A percentile compares a stretch with the other conserved stretches of the same genome.
These are phyloP conservation scores for Mortierella sp. DNA, from an alignment of 371 early-diverging fungal species.

Conservation along the genomic window DNA sequence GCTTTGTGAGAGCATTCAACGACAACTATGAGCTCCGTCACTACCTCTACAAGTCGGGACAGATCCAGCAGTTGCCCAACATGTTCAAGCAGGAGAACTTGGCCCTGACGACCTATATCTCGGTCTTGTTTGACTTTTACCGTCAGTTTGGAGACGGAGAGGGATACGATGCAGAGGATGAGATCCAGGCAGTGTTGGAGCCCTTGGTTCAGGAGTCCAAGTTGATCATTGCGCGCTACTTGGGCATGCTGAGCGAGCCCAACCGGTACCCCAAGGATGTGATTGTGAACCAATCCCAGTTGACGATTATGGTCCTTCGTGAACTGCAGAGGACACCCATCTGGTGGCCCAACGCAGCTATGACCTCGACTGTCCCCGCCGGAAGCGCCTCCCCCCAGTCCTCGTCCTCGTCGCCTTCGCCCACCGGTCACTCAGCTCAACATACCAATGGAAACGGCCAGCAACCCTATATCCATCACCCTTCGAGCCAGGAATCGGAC, in stretches of 20 bases:
- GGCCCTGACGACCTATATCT: conserved; percentile 59
- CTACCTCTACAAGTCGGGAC: conserved; percentile 81
- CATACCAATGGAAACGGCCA: conserved; percentile 20
- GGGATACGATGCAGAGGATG: conserved; percentile 53
- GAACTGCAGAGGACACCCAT: conserved; percentile 52
- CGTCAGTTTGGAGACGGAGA: conserved; percentile 61
- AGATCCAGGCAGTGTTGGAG: conserved; percentile 55
- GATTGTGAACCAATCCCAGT: conserved; percentile 53
- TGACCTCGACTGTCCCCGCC: conserved; percentile 9
- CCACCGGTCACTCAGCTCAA: conserved; percentile 4
- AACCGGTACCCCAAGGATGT: conserved; percentile 56
- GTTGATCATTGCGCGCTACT: conserved; percentile 52
- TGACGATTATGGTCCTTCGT: conserved; percentile 52
- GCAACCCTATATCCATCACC: not conserved
- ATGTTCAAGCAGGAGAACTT: conserved; percentile 80
- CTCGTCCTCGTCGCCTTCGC: conserved; percentile 42
- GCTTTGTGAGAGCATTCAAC: conserved; percentile 86
- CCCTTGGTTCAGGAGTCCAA: conserved; percentile 56
- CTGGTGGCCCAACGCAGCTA: conserved; percentile 58
- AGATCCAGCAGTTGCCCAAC: conserved; percentile 88
- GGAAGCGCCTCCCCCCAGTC: conserved; percentile 21
- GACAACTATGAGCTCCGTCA: conserved; percentile 79
- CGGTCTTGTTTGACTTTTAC: conserved; percentile 60
- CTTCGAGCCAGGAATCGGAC: conserved; percentile 32
- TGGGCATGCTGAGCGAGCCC: conserved; percentile 55